Evolutionary conservation across 805 yeast genomes (phyloP), one percentile per base, ranked within the genome.

Genomic region (Pichia californica): DNA sequence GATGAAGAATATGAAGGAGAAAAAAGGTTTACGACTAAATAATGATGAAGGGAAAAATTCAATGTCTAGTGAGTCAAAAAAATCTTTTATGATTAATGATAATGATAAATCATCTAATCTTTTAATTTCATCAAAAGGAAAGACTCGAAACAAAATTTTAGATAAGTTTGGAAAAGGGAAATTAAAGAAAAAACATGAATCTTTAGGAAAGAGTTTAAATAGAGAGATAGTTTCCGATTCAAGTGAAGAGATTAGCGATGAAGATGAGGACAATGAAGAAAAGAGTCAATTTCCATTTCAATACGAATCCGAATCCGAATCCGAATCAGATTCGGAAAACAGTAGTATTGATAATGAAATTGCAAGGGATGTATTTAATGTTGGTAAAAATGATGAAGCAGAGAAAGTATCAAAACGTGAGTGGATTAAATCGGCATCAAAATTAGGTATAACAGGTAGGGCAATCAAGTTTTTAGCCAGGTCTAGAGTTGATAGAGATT

Each of bases 401-500:
- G 15, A 19, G 9, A 31, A 36, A 15, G 19, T 28, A 30, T 45
- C 42, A 2, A 34, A 50, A 31, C 46, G 49, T 5, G 71, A 74
- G 0, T 45, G 71, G 23, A 42, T 73, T 5, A 72, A 61, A 38
- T 60, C 75, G 55, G 73, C 73, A 5, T 67, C 73, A 15, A 70
- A 76, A 41, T 61, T 83, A 31, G 91, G 89, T 5, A 74, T 77
- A 3, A 73, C 81, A 1, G 93, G 95, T 1, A 70, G 70, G 40
- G 71, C 79, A 36, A 68, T 83, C 66, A 81, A 83, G 3, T 88
- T 89, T 57, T 71, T 88, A 76, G 81, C 96, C 9, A 63, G 88
- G 37, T 85, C 95, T 1, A 66, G 91, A 31, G 83, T 83, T 48
- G 95, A 88, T 52, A 68, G 89, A 42, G 96, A 91, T 55, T 49